phyloP scores from a whole-genome alignment of 1,139 yeast species.

The Blastobotrys arbuscula region DNA sequence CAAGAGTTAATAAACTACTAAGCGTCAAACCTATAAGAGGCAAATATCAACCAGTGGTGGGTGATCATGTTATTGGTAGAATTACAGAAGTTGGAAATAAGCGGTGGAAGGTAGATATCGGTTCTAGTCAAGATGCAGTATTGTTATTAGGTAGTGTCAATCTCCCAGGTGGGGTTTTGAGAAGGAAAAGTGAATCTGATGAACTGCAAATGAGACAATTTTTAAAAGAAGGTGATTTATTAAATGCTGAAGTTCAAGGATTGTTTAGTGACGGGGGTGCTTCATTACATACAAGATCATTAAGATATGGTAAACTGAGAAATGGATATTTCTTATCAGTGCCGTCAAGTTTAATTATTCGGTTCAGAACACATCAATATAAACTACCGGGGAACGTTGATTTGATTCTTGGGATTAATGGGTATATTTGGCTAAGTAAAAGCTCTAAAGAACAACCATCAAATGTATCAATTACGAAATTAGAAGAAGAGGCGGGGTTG shows the following conservation, averaged over 20 bases:
- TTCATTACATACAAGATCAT: constrained; percentile 87
- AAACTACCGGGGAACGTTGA: constrained; percentile 88
- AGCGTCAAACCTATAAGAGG: constrained; percentile 86
- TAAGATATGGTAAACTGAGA: constrained; percentile 90
- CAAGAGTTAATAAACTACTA: constrained; percentile 77
- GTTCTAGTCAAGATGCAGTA: constrained; percentile 87
- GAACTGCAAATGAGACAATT: constrained; percentile 94
- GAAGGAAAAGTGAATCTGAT: constrained; percentile 92
- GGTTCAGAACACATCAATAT: constrained; percentile 83
- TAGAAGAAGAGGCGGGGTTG: constrained; percentile 94
- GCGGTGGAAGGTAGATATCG: constrained; percentile 96
- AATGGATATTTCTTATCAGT: constrained; percentile 80
- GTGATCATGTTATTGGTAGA: constrained; percentile 93
- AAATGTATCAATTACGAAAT: constrained; percentile 64
- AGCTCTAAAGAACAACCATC: constrained; percentile 43
- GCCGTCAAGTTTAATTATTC: constrained; percentile 74
- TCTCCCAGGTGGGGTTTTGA: constrained; percentile 92
- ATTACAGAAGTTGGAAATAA: constrained; percentile 91
- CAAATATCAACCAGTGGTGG: constrained; percentile 87
- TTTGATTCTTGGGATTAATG: constrained; percentile 87
- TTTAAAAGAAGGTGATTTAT: constrained; percentile 92
- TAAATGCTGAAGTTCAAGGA: constrained; percentile 94
- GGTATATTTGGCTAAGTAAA: constrained; percentile 87
- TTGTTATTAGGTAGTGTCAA: constrained; percentile 93
- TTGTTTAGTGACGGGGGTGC: constrained; percentile 88